Evolutionary conservation across 2,329 filamentous ascomycete genomes (phyloP).

Genomic region (Fusarium sp.): DNA sequence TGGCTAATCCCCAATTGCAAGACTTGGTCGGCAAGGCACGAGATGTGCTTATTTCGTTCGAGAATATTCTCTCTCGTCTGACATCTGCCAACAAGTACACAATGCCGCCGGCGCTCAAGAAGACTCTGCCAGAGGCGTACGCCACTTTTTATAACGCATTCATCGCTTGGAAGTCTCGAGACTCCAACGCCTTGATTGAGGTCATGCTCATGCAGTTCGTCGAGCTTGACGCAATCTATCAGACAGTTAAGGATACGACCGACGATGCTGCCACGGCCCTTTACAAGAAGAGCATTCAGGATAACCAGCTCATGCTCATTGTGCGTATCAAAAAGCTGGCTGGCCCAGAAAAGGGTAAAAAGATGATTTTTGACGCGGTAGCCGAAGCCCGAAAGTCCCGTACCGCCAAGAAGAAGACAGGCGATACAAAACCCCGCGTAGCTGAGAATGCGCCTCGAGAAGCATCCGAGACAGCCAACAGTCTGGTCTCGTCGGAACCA

Average conservation of each 20-base stretch:
- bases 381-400: slow-evolving; percentile 75
- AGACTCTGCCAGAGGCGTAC: slow-evolving; percentile 75
- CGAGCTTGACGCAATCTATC: slow-evolving; percentile 84
- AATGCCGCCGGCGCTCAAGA: slow-evolving; percentile 70
- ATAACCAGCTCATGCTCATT: slow-evolving; percentile 83
- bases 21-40: slow-evolving; percentile 82
- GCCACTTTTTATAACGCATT: slow-evolving; percentile 82
- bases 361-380: slow-evolving; percentile 79
- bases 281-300: slow-evolving; percentile 83
- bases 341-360: slow-evolving; percentile 76
- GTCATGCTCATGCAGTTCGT: slow-evolving; percentile 90
- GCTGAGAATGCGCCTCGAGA: slow-evolving; percentile 60
- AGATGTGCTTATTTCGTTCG: slow-evolving; percentile 82
- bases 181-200: slow-evolving; percentile 81
- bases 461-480: slow-evolving; percentile 53
- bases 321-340: slow-evolving; percentile 83
- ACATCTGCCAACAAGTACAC: slow-evolving; percentile 75
- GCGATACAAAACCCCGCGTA: slow-evolving; percentile 77
- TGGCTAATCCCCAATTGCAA: slow-evolving; percentile 72
- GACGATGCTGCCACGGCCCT: slow-evolving; percentile 78
- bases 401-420: slow-evolving; percentile 72
- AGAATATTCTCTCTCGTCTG: slow-evolving; percentile 75
- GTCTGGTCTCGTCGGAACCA: slow-evolving; percentile 55
- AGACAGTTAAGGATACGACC: slow-evolving; percentile 82
- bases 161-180: slow-evolving; percentile 84